These are phyloP conservation scores for Annona squamosa DNA, from an alignment of 164 flowering plant species.

Conservation along the genomic window DNA sequence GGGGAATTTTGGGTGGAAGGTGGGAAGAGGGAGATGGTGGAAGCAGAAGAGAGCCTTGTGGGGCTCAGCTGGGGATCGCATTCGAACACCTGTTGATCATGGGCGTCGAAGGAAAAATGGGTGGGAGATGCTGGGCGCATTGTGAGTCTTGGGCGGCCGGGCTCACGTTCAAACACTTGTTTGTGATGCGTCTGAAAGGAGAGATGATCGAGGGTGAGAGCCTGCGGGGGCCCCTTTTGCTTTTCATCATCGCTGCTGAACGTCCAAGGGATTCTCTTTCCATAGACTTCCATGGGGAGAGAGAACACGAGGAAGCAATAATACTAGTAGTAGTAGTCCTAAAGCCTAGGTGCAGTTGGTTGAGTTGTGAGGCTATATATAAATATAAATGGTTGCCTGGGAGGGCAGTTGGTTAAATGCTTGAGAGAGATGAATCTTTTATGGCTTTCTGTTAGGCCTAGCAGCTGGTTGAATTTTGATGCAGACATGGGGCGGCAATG, in stretches of 20 bases:
- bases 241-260: conserved; percentile 14
- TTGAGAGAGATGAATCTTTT: too few species aligned
- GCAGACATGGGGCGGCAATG: too few species aligned
- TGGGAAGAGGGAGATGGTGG: not conserved
- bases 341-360: too few species aligned
- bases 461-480: too few species aligned
- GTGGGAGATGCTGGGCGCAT: conserved; percentile 4
- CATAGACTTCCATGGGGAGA: conserved; percentile 14
- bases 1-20: conserved; percentile 23
- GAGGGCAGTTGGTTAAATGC: too few species aligned
- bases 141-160: not conserved
- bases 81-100: conserved; percentile 1
- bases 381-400: too few species aligned
- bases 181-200: conserved; percentile 7
- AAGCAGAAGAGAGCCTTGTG: conserved; percentile 9
- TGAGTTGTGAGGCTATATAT: too few species aligned
- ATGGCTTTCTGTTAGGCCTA: too few species aligned
- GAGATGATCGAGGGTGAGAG: conserved; percentile 1
- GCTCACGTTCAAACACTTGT: not conserved
- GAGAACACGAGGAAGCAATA: not conserved
- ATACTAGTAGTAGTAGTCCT: too few species aligned
- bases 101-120: conserved; percentile 6
- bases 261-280: conserved; percentile 11
- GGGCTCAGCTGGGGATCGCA: conserved; percentile 4
- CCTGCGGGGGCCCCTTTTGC: not conserved